These are phyloP conservation scores for Pyrenophora teres DNA, from an alignment of 2,329 filamentous ascomycete species.

Conservation along the genomic window DNA sequence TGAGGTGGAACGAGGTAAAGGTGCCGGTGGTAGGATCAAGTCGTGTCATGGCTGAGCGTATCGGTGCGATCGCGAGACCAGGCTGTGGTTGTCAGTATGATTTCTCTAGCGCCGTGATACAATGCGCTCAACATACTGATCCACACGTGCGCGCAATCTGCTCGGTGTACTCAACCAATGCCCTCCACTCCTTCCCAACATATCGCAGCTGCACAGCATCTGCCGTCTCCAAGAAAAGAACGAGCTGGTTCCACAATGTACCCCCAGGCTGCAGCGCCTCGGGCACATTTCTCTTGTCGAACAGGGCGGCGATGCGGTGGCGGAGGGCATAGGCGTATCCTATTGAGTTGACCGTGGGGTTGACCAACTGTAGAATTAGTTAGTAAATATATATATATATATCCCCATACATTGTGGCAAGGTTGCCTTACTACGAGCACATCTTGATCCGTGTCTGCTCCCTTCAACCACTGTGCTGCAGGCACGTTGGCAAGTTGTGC, in stretches of 20 bases:
- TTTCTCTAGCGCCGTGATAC: neutral
- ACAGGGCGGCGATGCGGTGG: conserved; percentile 50
- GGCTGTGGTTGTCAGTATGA: conserved; percentile 30
- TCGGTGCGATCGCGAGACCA: conserved; percentile 44
- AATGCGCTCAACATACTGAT: conserved; percentile 32
- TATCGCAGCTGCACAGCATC: conserved; percentile 62
- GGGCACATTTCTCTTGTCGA: conserved; percentile 46
- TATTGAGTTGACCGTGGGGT: conserved; percentile 63
- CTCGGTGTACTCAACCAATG: conserved; percentile 51
- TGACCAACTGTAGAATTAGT: conserved; percentile 49
- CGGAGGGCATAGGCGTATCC: conserved; percentile 62
- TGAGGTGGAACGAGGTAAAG: conserved; percentile 67
- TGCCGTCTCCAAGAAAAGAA: conserved; percentile 55
- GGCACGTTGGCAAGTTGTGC: conserved; percentile 42
- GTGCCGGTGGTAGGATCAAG: conserved; percentile 70
- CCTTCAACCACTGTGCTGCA: conserved; percentile 40
- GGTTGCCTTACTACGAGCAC: conserved; percentile 43
- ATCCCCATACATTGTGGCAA: neutral
- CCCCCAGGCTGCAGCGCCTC: conserved; percentile 52
- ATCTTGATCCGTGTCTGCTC: conserved; percentile 47
- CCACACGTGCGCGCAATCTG: conserved; percentile 37
- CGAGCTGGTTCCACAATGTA: conserved; percentile 56
- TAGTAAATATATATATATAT: no score
- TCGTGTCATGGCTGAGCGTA: conserved; percentile 62
- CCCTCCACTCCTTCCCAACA: conserved; percentile 54